Percentiles rank a stretch among this genome's conserved stretches.
These are phyloP conservation scores for Apiotrichum domesticum DNA, from an alignment of 1,284 basidiomycete genomes.

Conservation along the genomic window DNA sequence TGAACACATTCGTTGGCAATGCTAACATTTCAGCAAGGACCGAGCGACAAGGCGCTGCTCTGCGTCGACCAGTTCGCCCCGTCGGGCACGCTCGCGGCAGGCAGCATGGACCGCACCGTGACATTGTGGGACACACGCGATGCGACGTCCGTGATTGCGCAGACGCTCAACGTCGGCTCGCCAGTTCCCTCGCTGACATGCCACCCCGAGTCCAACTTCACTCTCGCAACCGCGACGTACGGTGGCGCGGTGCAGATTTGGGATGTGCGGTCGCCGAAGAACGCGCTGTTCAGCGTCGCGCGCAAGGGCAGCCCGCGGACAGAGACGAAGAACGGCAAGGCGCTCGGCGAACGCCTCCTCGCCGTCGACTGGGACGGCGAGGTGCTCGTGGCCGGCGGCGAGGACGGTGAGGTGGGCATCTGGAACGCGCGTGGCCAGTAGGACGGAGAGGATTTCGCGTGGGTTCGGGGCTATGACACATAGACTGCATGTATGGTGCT, in stretches of 20 bases:
- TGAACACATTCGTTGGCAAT: too few relatives aligned
- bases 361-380: constrained; percentile 70
- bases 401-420: constrained; percentile 68
- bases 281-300: constrained; percentile 52
- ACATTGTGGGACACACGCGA: constrained; percentile 51
- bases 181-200: constrained; percentile 66
- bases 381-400: constrained; percentile 69
- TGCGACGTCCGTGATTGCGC: constrained; percentile 49
- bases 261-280: constrained; percentile 65
- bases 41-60: constrained; percentile 47
- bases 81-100: constrained; percentile 48
- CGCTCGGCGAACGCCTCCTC: constrained; percentile 51
- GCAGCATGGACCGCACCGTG: constrained; percentile 51
- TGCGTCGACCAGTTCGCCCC: constrained; percentile 47
- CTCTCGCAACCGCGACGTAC: constrained; percentile 73
- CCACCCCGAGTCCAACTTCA: constrained; percentile 57
- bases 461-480: not conserved
- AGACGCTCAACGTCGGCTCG: constrained; percentile 55
- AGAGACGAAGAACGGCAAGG: constrained; percentile 52
- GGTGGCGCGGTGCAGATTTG: constrained; percentile 77
- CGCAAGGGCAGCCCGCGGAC: constrained; percentile 24
- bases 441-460: not conserved
- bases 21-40: constrained; percentile 39
- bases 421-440: constrained; percentile 57
- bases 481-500: not conserved